Conservation (phyloP, 202 grass and related monocot genomes). For the Cymbopogon flexuosus region DNA sequence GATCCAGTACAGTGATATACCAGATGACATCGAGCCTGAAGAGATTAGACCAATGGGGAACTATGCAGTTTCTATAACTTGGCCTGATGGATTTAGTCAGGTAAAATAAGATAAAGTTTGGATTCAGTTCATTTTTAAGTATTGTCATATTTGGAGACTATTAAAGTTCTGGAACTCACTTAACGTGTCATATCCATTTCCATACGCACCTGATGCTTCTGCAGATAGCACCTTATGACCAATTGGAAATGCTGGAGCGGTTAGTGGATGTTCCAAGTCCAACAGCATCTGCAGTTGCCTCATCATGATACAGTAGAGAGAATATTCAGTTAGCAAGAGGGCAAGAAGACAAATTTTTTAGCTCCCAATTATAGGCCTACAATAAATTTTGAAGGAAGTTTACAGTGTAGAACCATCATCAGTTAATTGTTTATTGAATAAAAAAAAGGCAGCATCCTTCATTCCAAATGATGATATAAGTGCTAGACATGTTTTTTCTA, state of each 20-base stretch:
- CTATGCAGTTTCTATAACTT: conserved; percentile 95
- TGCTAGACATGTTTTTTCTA: neutral
- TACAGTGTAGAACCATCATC: conserved; percentile 18
- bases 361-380: conserved; percentile 14
- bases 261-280: conserved; percentile 60
- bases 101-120: conserved; percentile 42
- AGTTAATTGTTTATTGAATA: conserved; percentile 9
- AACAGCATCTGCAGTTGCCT: conserved; percentile 33
- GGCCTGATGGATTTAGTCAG: conserved; percentile 98
- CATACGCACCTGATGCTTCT: conserved; percentile 22
- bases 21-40: conserved; percentile 94
- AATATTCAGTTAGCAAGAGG: conserved; percentile 20
- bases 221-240: conserved; percentile 99
- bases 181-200: neutral
- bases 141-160: neutral
- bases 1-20: conserved; percentile 73
- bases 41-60: conserved; percentile 94
- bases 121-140: neutral
- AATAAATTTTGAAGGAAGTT: conserved; percentile 6
- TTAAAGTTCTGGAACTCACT: neutral
- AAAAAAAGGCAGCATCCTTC: conserved; percentile 6
- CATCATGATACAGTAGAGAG: conserved; percentile 35
- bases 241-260: conserved; percentile 82
- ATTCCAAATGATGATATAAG: neutral
- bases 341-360: conserved; percentile 7